phyloP scores from a whole-genome alignment of 345 rosid genomes.

The Lepidium didymum region DNA sequence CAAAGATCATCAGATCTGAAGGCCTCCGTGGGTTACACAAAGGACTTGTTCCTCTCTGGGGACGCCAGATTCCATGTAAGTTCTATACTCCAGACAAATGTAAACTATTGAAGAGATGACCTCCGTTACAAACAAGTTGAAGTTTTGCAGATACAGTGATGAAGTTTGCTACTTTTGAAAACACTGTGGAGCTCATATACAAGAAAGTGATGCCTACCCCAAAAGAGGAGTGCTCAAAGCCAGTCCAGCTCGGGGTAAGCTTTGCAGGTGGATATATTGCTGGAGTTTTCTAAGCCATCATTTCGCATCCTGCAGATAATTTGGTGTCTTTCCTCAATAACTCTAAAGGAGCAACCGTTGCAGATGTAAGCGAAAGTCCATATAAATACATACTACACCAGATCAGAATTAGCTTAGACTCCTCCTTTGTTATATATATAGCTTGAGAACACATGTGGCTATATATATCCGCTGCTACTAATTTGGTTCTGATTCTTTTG shows the following conservation, averaged over 20 bases:
- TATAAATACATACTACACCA: background rate
- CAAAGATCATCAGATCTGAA: slow-evolving; percentile 72
- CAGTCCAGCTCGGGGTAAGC: slow-evolving; percentile 84
- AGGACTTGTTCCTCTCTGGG: slow-evolving; percentile 93
- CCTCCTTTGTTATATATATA: background rate
- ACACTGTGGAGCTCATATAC: slow-evolving; percentile 76
- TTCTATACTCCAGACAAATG: background rate
- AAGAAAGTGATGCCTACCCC: slow-evolving; percentile 72
- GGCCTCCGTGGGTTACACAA: slow-evolving; percentile 75
- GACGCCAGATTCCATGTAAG: slow-evolving; percentile 98
- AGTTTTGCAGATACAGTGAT: slow-evolving; percentile 79
- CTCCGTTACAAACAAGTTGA: background rate
- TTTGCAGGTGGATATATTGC: slow-evolving; percentile 92
- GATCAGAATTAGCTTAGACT: background rate
- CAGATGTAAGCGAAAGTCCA: slow-evolving; percentile 53
- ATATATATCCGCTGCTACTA: background rate
- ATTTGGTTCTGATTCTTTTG: background rate
- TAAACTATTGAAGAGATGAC: background rate
- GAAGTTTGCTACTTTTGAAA: slow-evolving; percentile 96
- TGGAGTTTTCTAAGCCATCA: slow-evolving; percentile 79
- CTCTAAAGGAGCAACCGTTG: slow-evolving; percentile 80
- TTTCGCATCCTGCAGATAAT: slow-evolving; percentile 96
- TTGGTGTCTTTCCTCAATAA: slow-evolving; percentile 97
- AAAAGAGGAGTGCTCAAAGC: slow-evolving; percentile 70
- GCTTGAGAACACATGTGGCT: background rate